Evolutionary conservation across 192 early-diverging fungal genomes (phyloP).

Genomic region (Oehlia diaphana): DNA sequence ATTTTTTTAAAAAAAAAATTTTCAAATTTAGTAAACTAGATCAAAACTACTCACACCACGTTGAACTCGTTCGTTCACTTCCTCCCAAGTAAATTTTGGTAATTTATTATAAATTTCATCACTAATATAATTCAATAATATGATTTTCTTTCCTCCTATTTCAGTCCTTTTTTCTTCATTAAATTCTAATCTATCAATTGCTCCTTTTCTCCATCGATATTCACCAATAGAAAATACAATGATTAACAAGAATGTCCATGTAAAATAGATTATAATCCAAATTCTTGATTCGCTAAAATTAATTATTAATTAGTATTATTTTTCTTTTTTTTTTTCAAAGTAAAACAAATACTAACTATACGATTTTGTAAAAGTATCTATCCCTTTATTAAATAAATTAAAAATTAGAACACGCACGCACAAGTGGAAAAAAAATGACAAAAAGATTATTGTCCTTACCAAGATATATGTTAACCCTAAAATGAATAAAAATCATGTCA

Average conservation of each 20-base stretch:
- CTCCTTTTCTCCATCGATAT: neutral
- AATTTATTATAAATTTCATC: neutral
- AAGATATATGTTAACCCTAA: constrained; percentile 13
- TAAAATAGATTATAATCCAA: neutral
- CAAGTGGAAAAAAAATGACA: neutral
- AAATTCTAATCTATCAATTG: neutral
- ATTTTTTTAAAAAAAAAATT: no score
- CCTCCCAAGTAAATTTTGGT: constrained; percentile 17
- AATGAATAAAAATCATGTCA: neutral
- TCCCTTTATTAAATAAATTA: neutral
- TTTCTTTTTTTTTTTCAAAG: no score
- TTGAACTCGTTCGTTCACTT: constrained; percentile 23
- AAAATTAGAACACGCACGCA: neutral
- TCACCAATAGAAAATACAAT: neutral
- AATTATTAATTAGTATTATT: no score
- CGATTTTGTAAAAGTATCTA: neutral
- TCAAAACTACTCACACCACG: constrained; percentile 12
- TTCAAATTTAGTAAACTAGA: no score
- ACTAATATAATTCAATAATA: neutral
- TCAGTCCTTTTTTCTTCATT: neutral
- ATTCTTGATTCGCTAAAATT: neutral
- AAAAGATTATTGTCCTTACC: neutral
- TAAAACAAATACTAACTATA: neutral
- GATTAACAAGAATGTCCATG: neutral
- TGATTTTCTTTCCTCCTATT: neutral